Conservation (phyloP, 2,329 filamentous ascomycete species). For the Coniochaeta prunicola region DNA sequence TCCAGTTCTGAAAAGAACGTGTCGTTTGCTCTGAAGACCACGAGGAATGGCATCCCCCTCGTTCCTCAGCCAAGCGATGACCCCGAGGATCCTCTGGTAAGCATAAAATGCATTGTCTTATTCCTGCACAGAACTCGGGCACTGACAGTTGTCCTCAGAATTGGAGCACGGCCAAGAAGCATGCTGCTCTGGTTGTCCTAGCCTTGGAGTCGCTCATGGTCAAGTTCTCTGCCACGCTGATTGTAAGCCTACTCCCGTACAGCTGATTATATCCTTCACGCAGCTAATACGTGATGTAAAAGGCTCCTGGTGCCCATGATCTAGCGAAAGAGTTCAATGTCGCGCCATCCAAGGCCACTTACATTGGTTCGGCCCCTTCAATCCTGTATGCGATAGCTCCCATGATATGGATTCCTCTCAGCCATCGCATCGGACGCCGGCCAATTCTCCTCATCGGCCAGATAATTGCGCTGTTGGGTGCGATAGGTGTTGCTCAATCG, state of each 20-base stretch:
- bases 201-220: conserved; percentile 11
- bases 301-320: conserved; percentile 10
- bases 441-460: conserved; percentile 10
- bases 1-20: not conserved
- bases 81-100: conserved; percentile 6
- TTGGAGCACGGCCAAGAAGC: conserved; percentile 9
- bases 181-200: conserved; percentile 9
- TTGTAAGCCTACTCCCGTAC: conserved; percentile 4
- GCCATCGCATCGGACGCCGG: conserved; percentile 11
- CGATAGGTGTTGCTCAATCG: conserved; percentile 8
- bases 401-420: conserved; percentile 12
- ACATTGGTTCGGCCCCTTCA: conserved; percentile 10
- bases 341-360: conserved; percentile 7
- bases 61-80: conserved; percentile 6
- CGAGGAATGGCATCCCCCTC: conserved; percentile 1
- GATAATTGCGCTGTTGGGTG: conserved; percentile 8
- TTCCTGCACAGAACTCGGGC: not conserved
- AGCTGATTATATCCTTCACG: not conserved
- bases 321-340: conserved; percentile 7
- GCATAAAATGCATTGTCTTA: not conserved
- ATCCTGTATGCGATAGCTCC: conserved; percentile 9
- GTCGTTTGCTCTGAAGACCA: not conserved
- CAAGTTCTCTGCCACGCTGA: conserved; percentile 10
- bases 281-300: not conserved
- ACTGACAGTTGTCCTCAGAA: conserved; percentile 5